Conservation (phyloP, 331 rosid species). For the Saraca asoca region DNA sequence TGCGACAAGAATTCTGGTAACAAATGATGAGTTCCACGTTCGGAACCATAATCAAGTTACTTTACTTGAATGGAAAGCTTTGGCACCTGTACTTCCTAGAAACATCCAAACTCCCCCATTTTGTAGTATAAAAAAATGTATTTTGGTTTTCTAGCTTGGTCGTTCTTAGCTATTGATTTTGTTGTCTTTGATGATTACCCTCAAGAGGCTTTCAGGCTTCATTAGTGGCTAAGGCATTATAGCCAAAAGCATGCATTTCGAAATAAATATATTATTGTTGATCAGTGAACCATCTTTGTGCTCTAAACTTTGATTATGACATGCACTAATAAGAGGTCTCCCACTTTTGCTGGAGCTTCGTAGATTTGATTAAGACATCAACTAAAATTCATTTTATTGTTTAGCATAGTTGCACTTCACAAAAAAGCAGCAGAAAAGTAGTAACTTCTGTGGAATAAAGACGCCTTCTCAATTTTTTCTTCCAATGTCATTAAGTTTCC, state of each 20-base stretch:
- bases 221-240: constrained; percentile 24
- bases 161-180: not conserved
- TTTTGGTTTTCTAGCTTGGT: too few species aligned
- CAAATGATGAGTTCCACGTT: not conserved
- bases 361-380: constrained; percentile 34
- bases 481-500: too few species aligned
- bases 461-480: too few species aligned
- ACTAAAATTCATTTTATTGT: constrained; percentile 20
- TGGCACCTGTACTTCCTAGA: constrained; percentile 11
- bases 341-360: constrained; percentile 22
- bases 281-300: constrained; percentile 23
- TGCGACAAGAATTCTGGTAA: not conserved
- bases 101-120: constrained; percentile 13
- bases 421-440: not conserved
- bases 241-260: constrained; percentile 5
- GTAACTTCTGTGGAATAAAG: not conserved
- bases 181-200: not conserved
- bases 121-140: not conserved
- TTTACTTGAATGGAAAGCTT: not conserved
- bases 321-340: constrained; percentile 22
- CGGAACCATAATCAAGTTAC: not conserved
- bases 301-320: constrained; percentile 42
- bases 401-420: not conserved
- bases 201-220: not conserved
- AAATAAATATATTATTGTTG: constrained; percentile 15